phyloP scores from a whole-genome alignment of 2,329 filamentous ascomycete genomes.

The Colletotrichum musae region DNA sequence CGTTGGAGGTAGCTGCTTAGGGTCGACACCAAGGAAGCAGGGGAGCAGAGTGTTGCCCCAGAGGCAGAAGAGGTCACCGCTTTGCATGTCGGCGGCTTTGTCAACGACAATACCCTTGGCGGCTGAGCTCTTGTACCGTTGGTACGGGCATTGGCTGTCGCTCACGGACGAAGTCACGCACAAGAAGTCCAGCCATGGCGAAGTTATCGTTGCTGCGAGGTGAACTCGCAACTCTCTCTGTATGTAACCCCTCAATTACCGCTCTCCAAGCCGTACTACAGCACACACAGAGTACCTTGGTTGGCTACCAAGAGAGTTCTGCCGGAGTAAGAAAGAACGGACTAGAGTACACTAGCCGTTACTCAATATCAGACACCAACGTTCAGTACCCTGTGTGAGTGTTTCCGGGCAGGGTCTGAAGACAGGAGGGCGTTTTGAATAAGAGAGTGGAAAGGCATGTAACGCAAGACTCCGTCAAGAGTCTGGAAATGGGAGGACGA shows the following conservation, averaged over 20 bases:
- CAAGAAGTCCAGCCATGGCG: slow-evolving; percentile 11
- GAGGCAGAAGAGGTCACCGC: slow-evolving; percentile 43
- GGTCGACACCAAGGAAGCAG: slow-evolving; percentile 37
- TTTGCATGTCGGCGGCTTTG: slow-evolving; percentile 44
- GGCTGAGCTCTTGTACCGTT: not conserved
- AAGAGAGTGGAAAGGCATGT: not conserved
- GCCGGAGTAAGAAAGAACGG: not conserved
- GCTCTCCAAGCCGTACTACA: not conserved
- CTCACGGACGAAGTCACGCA: not conserved
- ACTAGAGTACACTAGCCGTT: not conserved
- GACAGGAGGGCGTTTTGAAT: not conserved
- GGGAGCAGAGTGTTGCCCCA: slow-evolving; percentile 45
- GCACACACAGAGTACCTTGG: not conserved
- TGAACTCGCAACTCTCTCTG: not conserved
- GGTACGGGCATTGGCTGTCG: not conserved
- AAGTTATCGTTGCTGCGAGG: not conserved
- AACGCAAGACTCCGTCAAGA: not conserved
- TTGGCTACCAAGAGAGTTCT: not conserved
- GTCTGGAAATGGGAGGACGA: not conserved
- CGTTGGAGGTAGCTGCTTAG: slow-evolving; percentile 30
- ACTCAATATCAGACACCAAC: not conserved
- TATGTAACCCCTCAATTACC: not conserved
- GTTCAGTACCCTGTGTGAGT: not conserved
- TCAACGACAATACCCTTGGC: slow-evolving; percentile 44
- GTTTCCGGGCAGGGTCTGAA: not conserved